Base-by-base conservation (phyloP, 495 filamentous ascomycete species). In the Physcia stellaris region DNA sequence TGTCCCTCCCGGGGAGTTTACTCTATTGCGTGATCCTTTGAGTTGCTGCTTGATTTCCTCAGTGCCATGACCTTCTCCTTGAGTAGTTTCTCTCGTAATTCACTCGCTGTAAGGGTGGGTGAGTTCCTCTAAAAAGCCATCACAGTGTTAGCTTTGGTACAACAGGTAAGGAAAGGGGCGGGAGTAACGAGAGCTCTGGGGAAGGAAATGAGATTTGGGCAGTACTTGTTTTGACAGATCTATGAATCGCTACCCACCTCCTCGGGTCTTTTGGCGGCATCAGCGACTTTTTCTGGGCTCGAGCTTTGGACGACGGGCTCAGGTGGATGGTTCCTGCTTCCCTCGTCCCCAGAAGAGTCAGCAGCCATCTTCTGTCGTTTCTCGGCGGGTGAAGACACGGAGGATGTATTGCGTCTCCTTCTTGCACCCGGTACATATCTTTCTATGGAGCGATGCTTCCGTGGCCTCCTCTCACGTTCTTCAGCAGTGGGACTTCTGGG, bases 31-130 rank as follows among this genome's bases (percentile, higher is more conserved):
- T 37, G 24, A 23, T 24, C 51, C 43, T 61, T 54, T 37, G 55
- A 39, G 36, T 31, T 50, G 23, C 44, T 49, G 35, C 51, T 48
- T 38, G 50, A 47, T 40, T 60, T 61, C 27, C 65, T 54, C 44
- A 58, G 55, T 17, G 61, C 62, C 60, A 77, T 75, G 39, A 83
- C 66, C 53, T 70, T 75, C 51, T 83, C 78, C 50, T 71, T 72
- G 10, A 81, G 66, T 39, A 81, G 61, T 51, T 61, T 73, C 58
- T 84, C 77, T 33, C 72, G 70, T 32, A 80, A 61, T 52, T 75
- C 67, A 44, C 63, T 77, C 28, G 68, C 64, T 20, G 55, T 57
- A 21, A 61, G 51, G 27, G 49, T 52, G 27, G 38, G 13, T 0
- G 34, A 37, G n/a, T 29, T 46, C 50, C 48, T 44, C 38, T 52